These are phyloP conservation scores for Priceomyces medius DNA, from an alignment of 805 yeast species.

Conservation along the genomic window DNA sequence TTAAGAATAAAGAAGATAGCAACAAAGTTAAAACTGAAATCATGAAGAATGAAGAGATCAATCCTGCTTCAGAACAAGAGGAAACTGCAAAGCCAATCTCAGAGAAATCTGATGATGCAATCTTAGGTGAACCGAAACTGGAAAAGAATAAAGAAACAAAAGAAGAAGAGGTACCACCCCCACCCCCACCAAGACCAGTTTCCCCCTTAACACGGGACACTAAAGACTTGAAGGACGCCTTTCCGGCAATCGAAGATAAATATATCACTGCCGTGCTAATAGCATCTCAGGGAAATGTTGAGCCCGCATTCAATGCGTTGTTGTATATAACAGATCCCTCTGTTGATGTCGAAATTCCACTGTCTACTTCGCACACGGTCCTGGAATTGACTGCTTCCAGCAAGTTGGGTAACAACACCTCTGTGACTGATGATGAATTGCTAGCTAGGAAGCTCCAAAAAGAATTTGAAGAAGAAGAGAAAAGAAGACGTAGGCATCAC, in stretches of 20 bases:
- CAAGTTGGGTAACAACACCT: background rate
- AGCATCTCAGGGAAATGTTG: constrained; percentile 79
- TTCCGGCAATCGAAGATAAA: constrained; percentile 73
- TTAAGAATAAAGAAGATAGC: constrained; percentile 4
- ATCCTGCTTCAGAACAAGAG: constrained; percentile 5
- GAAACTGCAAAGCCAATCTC: constrained; percentile 5
- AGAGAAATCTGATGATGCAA: background rate
- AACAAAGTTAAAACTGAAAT: background rate
- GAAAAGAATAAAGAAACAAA: background rate
- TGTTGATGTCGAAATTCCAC: constrained; percentile 50
- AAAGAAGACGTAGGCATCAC: constrained; percentile 27
- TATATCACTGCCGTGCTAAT: constrained; percentile 75
- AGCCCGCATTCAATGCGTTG: constrained; percentile 86
- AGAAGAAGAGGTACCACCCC: constrained; percentile 27
- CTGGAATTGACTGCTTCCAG: background rate
- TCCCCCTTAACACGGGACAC: constrained; percentile 56
- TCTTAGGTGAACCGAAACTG: background rate
- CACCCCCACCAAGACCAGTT: constrained; percentile 54
- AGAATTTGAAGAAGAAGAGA: constrained; percentile 50
- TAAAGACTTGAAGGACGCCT: constrained; percentile 75
- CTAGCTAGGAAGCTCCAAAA: constrained; percentile 80
- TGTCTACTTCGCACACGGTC: constrained; percentile 12
- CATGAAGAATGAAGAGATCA: background rate
- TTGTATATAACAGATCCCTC: constrained; percentile 75
- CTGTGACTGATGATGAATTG: constrained; percentile 61